Evolutionary conservation across 768 basidiomycete genomes (phyloP), one percentile per base, ranked within the genome.

Genomic region (Daedaleopsis nitida): DNA sequence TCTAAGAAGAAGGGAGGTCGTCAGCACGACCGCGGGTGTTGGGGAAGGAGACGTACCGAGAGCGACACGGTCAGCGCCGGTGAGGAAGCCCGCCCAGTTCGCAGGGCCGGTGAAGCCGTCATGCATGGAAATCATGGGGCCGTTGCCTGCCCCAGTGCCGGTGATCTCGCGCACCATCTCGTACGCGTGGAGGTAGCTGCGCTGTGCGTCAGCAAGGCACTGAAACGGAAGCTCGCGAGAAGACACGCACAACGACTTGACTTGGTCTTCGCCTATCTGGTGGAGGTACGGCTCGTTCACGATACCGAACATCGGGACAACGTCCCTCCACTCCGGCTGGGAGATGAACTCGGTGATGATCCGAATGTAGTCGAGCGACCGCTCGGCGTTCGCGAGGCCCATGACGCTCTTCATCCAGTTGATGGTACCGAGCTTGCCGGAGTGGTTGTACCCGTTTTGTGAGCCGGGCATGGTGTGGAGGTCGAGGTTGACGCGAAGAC

Each of bases 341-440:
- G 84, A 83, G 71, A 96, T 87, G 77, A 96, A 96, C 75, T 91
- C 88, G 50, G 84, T 81, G 64, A 91, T 74, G 38, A 87, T 80
- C 24, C 93, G 83, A 62, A 95, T 86, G 66, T 89, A 87, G 71
- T 89, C 83, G 39, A 94, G 77, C 16, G 88, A 82, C 23, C 93
- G 81, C 72, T 94, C 82, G 11, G 90, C 94, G 69, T 95, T 95
- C 48, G 92, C 91, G 51, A 93, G 66, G 16, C 93, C 93, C 92
- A 94, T 94, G 56, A 86, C 84, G 17, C 88, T 87, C 57, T 78
- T 73, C 64, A 89, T 63, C 63, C 86, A 83, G 68, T 91, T 90
- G 69, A 89, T 73, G 23, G 74, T 70, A 17, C 89, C 89, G 12
- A 69, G 47, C 70, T 77, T 86, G 80, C 87, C 85, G 71, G 76